These are phyloP conservation scores for Penicillium bovifimosum DNA, from an alignment of 495 filamentous ascomycete species.

Conservation along the genomic window DNA sequence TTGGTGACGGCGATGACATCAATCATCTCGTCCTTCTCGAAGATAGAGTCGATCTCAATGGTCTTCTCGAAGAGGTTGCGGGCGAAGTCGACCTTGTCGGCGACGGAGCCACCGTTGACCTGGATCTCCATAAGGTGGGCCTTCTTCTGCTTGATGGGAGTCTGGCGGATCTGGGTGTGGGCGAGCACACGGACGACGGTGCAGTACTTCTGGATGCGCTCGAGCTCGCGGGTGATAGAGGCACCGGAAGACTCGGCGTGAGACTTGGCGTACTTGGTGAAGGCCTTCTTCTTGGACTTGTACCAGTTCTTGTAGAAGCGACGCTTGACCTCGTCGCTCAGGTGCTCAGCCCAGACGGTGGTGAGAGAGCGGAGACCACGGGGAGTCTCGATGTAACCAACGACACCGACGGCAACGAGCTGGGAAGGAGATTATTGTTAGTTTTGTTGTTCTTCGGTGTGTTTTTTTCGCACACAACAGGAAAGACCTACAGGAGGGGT, in stretches of 20 bases:
- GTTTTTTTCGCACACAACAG: background rate
- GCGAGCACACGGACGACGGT: constrained; percentile 98
- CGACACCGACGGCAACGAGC: constrained; percentile 99
- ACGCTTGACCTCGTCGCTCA: constrained; percentile 96
- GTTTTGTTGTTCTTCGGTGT: background rate
- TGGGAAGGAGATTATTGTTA: constrained; percentile 35
- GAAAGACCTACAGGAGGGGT: constrained; percentile 85
- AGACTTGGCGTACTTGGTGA: constrained; percentile 99
- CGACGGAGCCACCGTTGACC: constrained; percentile 92
- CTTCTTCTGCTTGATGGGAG: constrained; percentile 99
- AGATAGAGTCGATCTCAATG: constrained; percentile 85
- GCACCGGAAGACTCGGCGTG: constrained; percentile 86
- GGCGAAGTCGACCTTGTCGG: constrained; percentile 95
- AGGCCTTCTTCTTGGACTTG: constrained; percentile 99
- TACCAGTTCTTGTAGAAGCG: constrained; percentile 99
- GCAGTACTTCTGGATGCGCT: constrained; percentile 99
- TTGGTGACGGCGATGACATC: constrained; percentile 99
- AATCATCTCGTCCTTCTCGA: constrained; percentile 99
- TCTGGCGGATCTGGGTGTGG: constrained; percentile 99
- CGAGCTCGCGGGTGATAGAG: constrained; percentile 90
- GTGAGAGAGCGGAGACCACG: constrained; percentile 98
- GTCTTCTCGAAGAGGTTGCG: constrained; percentile 97
- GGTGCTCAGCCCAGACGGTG: constrained; percentile 98
- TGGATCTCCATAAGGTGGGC: constrained; percentile 99
- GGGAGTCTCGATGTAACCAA: constrained; percentile 99